Conservation (phyloP, 2,329 filamentous ascomycete species). For the Drechslerella dactyloides region DNA sequence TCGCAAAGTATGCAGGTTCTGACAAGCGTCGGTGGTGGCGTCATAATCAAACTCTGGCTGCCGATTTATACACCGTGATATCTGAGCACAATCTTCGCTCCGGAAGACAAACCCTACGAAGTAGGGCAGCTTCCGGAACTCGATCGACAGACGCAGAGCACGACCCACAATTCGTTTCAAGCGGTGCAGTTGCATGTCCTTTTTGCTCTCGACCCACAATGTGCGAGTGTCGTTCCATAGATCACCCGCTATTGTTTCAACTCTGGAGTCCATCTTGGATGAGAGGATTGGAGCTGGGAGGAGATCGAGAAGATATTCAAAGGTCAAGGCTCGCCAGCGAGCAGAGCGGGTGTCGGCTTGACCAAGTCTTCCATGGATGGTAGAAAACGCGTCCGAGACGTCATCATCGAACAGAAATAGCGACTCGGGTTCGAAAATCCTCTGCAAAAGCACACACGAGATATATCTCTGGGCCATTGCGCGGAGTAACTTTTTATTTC, state of each 20-base stretch:
- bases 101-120: conserved; percentile 11
- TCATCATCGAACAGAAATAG: conserved; percentile 1
- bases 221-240: conserved; percentile 19
- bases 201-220: conserved; percentile 8
- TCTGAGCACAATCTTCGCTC: conserved; percentile 5
- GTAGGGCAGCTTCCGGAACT: conserved; percentile 16
- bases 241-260: conserved; percentile 2
- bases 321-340: conserved; percentile 17
- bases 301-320: conserved; percentile 4
- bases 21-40: not conserved
- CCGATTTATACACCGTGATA: conserved; percentile 10
- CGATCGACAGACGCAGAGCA: not conserved
- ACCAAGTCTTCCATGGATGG: not conserved
- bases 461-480: conserved; percentile 28
- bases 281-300: not conserved
- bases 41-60: conserved; percentile 18
- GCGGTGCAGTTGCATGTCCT: not conserved
- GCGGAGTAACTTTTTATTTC: conserved; percentile 14
- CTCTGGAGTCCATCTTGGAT: not conserved
- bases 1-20: not conserved
- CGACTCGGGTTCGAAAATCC: not conserved
- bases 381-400: conserved; percentile 3
- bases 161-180: conserved; percentile 7
- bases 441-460: conserved; percentile 11
- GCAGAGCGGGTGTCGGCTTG: not conserved